These are phyloP conservation scores for Echium plantagineum DNA, from an alignment of 257 asterid genomes.

Conservation along the genomic window DNA sequence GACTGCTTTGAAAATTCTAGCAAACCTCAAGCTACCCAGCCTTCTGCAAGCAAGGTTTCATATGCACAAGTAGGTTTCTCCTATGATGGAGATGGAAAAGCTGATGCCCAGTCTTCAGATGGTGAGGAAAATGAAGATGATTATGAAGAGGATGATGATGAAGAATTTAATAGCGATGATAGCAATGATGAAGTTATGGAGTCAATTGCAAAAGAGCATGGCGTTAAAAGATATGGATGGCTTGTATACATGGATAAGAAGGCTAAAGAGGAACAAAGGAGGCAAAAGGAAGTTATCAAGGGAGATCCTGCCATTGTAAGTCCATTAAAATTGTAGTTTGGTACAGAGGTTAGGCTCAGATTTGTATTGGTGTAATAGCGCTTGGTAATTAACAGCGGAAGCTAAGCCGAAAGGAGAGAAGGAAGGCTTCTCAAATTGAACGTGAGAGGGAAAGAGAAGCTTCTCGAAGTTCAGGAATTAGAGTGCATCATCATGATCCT, in stretches of 20 bases:
- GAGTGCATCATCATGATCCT: constrained; percentile 79
- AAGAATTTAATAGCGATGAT: constrained; percentile 92
- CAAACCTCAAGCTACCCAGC: constrained; percentile 56
- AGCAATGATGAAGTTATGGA: constrained; percentile 93
- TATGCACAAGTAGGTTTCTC: constrained; percentile 98
- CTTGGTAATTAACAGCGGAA: constrained; percentile 49
- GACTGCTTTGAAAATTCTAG: constrained; percentile 10
- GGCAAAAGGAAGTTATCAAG: constrained; percentile 90
- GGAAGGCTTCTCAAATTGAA: constrained; percentile 85
- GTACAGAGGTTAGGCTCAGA: constrained; percentile 4
- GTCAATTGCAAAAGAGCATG: constrained; percentile 88
- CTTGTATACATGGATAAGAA: constrained; percentile 95
- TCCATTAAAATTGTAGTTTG: constrained; percentile 4
- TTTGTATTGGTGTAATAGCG: not conserved
- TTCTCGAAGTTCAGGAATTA: constrained; percentile 58
- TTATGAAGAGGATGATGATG: constrained; percentile 71
- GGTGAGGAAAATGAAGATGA: constrained; percentile 78
- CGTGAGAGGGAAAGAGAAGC: constrained; percentile 92
- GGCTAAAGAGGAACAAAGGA: constrained; percentile 88
- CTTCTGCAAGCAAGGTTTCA: constrained; percentile 66
- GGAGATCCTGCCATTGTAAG: constrained; percentile 97
- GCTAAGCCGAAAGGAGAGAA: constrained; percentile 91
- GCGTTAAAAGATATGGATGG: constrained; percentile 97
- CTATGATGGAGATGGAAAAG: constrained; percentile 75
- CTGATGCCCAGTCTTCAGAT: constrained; percentile 50